Percentiles rank a stretch among this genome's conserved stretches.
These are phyloP conservation scores for Cystoisospora suis DNA, from an alignment of 169 alveolate genomes.

Conservation along the genomic window DNA sequence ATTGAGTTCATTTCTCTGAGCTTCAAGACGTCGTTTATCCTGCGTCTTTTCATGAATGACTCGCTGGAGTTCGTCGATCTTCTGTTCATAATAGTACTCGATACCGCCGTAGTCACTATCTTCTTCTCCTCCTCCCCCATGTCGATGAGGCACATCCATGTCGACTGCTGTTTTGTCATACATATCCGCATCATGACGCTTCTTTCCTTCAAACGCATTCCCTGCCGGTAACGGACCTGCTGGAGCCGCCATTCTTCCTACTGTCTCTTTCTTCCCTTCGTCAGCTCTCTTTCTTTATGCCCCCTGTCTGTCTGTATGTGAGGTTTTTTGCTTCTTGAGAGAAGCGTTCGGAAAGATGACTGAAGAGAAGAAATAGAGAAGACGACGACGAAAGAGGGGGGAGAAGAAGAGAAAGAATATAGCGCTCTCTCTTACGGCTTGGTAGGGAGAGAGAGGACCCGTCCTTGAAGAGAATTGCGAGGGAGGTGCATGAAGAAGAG, in stretches of 20 bases:
- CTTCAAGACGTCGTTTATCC: conserved; percentile 92
- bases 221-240: conserved; percentile 13
- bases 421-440: too few relatives aligned
- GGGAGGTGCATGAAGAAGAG: too few relatives aligned
- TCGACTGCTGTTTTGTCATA: neutral
- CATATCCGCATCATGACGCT: neutral
- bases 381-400: neutral
- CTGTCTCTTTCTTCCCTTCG: neutral
- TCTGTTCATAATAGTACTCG: conserved; percentile 52
- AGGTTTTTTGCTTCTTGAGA: neutral
- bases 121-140: neutral
- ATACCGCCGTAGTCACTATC: conserved; percentile 2
- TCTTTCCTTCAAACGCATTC: neutral
- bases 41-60: conserved; percentile 65
- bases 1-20: conserved; percentile 97
- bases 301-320: neutral
- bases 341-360: neutral
- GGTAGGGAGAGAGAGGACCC: too few relatives aligned
- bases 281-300: neutral
- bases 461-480: too few relatives aligned
- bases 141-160: too few relatives aligned
- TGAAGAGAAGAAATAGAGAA: neutral
- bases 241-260: neutral
- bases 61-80: conserved; percentile 69
- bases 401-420: too few relatives aligned